Evolutionary conservation across 2,329 filamentous ascomycete genomes (phyloP).

Genomic region (Claviceps paspali): DNA sequence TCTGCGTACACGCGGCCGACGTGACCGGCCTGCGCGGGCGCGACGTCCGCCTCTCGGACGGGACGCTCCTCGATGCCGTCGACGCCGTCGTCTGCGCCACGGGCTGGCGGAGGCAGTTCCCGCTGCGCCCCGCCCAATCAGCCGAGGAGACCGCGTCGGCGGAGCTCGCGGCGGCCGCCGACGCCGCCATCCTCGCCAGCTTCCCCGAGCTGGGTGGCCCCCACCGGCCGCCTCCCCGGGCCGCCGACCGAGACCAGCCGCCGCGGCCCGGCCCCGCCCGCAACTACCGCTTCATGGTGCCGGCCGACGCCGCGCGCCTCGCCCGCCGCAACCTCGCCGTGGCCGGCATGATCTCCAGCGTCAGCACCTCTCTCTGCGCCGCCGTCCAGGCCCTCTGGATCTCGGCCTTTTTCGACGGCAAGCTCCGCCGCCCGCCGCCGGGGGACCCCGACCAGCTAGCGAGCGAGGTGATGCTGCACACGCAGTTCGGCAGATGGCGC

Average conservation of each 20-base stretch:
- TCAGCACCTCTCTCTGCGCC: background rate
- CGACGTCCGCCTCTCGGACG: slow-evolving; percentile 26
- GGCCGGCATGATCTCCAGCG: background rate
- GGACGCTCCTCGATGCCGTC: slow-evolving; percentile 20
- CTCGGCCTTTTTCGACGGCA: slow-evolving; percentile 1
- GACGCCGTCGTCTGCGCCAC: slow-evolving; percentile 36
- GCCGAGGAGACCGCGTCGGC: no score
- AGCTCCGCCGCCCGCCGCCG: background rate
- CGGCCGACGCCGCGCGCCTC: background rate
- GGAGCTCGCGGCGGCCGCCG: background rate
- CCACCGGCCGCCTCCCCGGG: background rate
- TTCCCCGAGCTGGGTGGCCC: background rate
- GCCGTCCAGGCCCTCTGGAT: slow-evolving; percentile 3
- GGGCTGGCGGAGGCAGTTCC: slow-evolving; percentile 32
- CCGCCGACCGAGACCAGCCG: background rate
- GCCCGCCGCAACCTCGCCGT: background rate
- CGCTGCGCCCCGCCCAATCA: no score
- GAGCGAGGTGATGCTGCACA: slow-evolving; percentile 46
- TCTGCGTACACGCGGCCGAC: slow-evolving; percentile 32
- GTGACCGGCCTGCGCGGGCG: slow-evolving; percentile 24
- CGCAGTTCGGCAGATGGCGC: slow-evolving; percentile 54
- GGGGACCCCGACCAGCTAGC: slow-evolving; percentile 17
- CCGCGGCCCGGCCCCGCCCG: background rate
- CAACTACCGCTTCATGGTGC: slow-evolving; percentile 3
- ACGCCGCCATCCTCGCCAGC: slow-evolving; percentile 1